Evolutionary conservation across 805 yeast genomes (phyloP).

Genomic region (Candida patagonica): DNA sequence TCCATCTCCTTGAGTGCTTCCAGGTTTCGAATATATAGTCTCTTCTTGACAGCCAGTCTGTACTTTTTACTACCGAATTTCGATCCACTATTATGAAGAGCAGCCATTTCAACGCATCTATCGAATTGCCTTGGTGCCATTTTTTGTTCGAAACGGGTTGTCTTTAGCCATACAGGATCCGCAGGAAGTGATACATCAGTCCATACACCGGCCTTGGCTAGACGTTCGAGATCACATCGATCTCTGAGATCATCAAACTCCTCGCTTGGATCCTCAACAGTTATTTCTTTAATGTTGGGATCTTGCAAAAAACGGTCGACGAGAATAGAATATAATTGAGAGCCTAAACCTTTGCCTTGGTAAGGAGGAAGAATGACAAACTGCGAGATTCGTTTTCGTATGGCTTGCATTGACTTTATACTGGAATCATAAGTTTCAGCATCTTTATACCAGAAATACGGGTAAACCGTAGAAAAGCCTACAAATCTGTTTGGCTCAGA

Average conservation of each 20-base stretch:
- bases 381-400: constrained; percentile 76
- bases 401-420: constrained; percentile 13
- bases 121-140: constrained; percentile 71
- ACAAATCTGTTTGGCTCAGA: constrained; percentile 27
- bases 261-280: constrained; percentile 92
- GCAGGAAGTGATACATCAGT: constrained; percentile 10
- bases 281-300: constrained; percentile 51
- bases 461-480: constrained; percentile 79
- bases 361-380: constrained; percentile 76
- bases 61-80: constrained; percentile 38
- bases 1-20: constrained; percentile 68
- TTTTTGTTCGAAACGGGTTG: constrained; percentile 34
- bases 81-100: constrained; percentile 46
- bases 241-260: constrained; percentile 87
- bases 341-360: constrained; percentile 68
- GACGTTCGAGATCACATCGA: constrained; percentile 56
- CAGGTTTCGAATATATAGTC: constrained; percentile 69
- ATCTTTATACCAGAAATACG: constrained; percentile 69
- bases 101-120: constrained; percentile 67
- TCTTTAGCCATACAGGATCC: constrained; percentile 35
- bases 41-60: constrained; percentile 57
- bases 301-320: constrained; percentile 49
- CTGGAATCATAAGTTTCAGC: constrained; percentile 38
- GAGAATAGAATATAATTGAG: constrained; percentile 46
- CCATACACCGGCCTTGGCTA: constrained; percentile 25